Base-by-base conservation (phyloP, 306 rosid genomes). In the Pterocarpus santalinus region DNA sequence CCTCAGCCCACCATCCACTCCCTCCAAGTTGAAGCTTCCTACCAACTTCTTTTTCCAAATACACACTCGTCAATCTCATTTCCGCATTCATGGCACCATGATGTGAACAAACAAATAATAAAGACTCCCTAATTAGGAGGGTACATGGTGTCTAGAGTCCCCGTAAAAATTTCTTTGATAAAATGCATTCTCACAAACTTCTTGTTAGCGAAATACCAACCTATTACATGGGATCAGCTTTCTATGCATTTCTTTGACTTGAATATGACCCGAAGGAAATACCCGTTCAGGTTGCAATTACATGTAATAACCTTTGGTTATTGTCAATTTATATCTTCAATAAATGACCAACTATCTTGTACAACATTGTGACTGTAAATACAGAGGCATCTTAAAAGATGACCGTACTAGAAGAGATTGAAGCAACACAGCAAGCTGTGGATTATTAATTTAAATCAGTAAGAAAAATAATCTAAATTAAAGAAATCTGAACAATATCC, bases 401-500 rank as follows among this genome's bases (percentile, higher is more conserved):
- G 30, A 39, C 32, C 41, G 51, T 60, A 61, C 77, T 75, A 17
- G 36, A 72, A 7, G 74, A 33, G 69, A 73, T 33, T 5, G 8
- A 66, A 58, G 69, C 12, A 16, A 81, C 32, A 49, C 43, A 52
- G 64, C 62, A 80, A 76, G 58, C 41, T 32, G 32, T 2, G 57
- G 8, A 51, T 72, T 38, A 70, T 47, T 65, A 69, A 76, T 46
- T 71, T 16, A 49, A 49, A 81, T 28, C 52, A 70, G 58, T 39
- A 4, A 58, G 22, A 41, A 72, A 64, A 77, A 6, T 13, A 53
- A 70, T 67, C 47, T 44, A 64, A 63, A 39, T 32, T 22, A 51
- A 58, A 69, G 69, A 65, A 72, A 13, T 62, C 63, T 22, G 41
- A 66, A 77, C 51, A 77, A 60, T 47, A 47, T 72, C 56, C 73